Conservation (phyloP, 106 monocot species). For the Allium cepa region DNA sequence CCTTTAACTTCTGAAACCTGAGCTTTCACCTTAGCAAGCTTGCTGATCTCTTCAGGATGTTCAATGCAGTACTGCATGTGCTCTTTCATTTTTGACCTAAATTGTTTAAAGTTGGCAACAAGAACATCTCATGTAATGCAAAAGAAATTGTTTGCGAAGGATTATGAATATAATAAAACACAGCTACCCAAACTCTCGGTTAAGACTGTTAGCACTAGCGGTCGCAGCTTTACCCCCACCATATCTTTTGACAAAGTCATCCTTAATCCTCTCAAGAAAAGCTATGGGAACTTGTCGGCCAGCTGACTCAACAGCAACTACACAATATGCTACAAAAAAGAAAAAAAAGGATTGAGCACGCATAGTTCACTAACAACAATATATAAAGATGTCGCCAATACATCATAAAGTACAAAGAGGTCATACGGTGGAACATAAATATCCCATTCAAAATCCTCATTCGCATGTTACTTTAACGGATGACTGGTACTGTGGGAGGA, state of each 20-base stretch:
- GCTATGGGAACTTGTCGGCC: constrained; percentile 73
- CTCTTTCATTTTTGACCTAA: constrained; percentile 74
- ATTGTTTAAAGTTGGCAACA: constrained; percentile 2
- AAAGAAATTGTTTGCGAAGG: neutral
- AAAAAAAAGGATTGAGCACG: neutral
- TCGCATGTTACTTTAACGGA: no score
- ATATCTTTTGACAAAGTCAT: constrained; percentile 68
- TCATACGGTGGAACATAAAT: neutral
- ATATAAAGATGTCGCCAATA: neutral
- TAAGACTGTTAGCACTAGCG: constrained; percentile 53
- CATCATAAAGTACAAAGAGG: neutral
- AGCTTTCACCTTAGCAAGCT: constrained; percentile 72
- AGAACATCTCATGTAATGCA: neutral
- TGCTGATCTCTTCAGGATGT: constrained; percentile 80
- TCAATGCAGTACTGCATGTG: constrained; percentile 86
- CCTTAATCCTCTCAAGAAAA: constrained; percentile 74
- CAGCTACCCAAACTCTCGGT: constrained; percentile 61
- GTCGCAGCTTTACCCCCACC: constrained; percentile 74
- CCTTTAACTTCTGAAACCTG: constrained; percentile 88
- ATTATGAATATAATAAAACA: neutral
- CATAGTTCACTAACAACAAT: neutral
- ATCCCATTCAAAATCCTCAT: neutral
- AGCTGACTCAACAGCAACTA: constrained; percentile 66
- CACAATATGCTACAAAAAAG: constrained; percentile 55
- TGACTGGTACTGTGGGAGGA: no score